Conservation (phyloP, 441 rosid genomes). For the Erodium chrysanthum region DNA sequence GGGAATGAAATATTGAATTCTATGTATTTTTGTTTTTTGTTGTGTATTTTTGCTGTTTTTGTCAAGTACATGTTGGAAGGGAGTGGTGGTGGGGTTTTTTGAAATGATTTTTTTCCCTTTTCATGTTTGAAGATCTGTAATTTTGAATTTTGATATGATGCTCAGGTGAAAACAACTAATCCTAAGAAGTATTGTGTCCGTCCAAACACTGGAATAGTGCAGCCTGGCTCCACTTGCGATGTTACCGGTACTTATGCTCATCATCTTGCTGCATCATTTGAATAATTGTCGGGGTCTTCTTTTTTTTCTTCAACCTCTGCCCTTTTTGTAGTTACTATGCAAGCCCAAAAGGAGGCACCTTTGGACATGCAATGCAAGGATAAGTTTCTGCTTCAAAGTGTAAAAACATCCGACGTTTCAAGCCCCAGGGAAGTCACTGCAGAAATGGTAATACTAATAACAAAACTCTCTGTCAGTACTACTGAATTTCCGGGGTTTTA, state of each 20-base stretch:
- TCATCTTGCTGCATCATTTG: background rate
- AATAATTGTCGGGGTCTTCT: background rate
- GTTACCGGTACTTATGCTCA: conserved; percentile 32
- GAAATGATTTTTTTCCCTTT: background rate
- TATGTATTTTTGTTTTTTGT: too few relatives aligned
- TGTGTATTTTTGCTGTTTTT: too few relatives aligned
- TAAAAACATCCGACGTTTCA: conserved; percentile 37
- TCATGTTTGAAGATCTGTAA: conserved; percentile 5
- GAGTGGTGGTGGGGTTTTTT: background rate
- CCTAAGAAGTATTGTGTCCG: conserved; percentile 76
- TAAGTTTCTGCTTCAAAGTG: conserved; percentile 69
- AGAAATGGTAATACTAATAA: conserved; percentile 43
- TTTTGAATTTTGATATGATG: conserved; percentile 10
- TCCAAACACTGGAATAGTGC: conserved; percentile 59
- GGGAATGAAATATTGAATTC: too few relatives aligned
- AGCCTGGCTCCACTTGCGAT: conserved; percentile 61
- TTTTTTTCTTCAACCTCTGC: background rate
- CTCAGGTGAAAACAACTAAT: conserved; percentile 72
- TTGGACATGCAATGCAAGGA: conserved; percentile 70
- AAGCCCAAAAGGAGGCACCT: conserved; percentile 74
- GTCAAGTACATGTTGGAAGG: background rate
- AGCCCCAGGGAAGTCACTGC: conserved; percentile 47
- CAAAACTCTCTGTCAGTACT: background rate
- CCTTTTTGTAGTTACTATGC: conserved; percentile 55
- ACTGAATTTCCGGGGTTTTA: background rate